phyloP scores from a whole-genome alignment of 345 rosid species.

The Eucalyptus viminalis region DNA sequence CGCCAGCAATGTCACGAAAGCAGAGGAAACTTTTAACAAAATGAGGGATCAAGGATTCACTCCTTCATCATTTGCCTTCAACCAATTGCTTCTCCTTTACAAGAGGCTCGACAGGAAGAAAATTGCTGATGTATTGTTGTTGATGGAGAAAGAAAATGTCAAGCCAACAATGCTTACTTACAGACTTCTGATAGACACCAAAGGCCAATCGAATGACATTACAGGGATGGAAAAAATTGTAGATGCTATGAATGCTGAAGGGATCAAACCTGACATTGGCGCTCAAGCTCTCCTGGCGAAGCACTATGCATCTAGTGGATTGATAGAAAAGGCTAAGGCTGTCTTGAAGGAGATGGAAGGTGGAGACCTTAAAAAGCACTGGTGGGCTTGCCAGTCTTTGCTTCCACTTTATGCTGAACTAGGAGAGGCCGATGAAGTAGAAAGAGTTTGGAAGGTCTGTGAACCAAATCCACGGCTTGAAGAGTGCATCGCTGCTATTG shows the following conservation, averaged over 20 bases:
- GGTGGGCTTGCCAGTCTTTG: slow-evolving; percentile 36
- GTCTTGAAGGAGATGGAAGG: slow-evolving; percentile 85
- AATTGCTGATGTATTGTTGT: slow-evolving; percentile 64
- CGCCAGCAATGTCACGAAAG: slow-evolving; percentile 32
- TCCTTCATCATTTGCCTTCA: slow-evolving; percentile 53
- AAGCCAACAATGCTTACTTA: slow-evolving; percentile 67
- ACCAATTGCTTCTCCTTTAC: slow-evolving; percentile 89
- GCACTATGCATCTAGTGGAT: slow-evolving; percentile 57
- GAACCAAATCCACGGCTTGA: slow-evolving; percentile 37
- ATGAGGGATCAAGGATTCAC: slow-evolving; percentile 73
- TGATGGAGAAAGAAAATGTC: slow-evolving; percentile 90
- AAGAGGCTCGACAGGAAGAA: slow-evolving; percentile 75
- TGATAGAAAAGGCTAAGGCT: slow-evolving; percentile 57
- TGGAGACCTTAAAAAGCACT: slow-evolving; percentile 42
- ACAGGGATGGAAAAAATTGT: slow-evolving; percentile 80
- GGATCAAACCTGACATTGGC: slow-evolving; percentile 41
- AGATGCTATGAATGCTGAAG: slow-evolving; percentile 85
- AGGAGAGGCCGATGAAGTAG: slow-evolving; percentile 65
- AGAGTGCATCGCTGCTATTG: slow-evolving; percentile 64
- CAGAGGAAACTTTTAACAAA: slow-evolving; percentile 66
- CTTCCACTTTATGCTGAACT: slow-evolving; percentile 73
- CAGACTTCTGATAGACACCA: slow-evolving; percentile 57
- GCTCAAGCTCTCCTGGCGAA: slow-evolving; percentile 44
- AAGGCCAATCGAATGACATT: slow-evolving; percentile 70
- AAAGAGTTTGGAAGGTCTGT: slow-evolving; percentile 70